Evolutionary conservation across 1,284 basidiomycete genomes (phyloP).

Genomic region (Leccinum pallidistipes): DNA sequence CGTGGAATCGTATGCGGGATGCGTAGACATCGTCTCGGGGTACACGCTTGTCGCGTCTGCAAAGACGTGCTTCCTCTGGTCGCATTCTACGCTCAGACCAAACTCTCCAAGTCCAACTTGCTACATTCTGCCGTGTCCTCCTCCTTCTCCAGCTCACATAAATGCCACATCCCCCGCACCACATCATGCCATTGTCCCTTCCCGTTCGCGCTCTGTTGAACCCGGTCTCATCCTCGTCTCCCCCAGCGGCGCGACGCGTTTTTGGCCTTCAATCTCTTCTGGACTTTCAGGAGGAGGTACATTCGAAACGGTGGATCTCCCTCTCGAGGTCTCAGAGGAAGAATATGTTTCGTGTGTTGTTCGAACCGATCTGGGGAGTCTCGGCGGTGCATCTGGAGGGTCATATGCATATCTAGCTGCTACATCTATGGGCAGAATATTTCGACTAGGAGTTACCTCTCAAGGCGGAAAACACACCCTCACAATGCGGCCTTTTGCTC

Average conservation of each 20-base stretch:
- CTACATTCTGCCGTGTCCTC: constrained; percentile 76
- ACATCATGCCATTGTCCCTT: constrained; percentile 69
- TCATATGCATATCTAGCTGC: constrained; percentile 52
- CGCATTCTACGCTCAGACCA: constrained; percentile 56
- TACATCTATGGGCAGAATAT: constrained; percentile 65
- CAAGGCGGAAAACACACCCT: constrained; percentile 67
- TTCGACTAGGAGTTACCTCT: constrained; percentile 63
- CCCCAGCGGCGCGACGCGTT: constrained; percentile 60
- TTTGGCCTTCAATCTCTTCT: constrained; percentile 80
- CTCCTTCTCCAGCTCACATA: constrained; percentile 30
- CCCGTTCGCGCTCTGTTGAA: constrained; percentile 55
- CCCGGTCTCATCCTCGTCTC: constrained; percentile 76
- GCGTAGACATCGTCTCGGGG: constrained; percentile 67
- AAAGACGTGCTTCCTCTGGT: constrained; percentile 81
- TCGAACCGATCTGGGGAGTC: constrained; percentile 58
- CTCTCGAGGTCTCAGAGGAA: constrained; percentile 43
- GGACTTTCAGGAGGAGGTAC: constrained; percentile 80
- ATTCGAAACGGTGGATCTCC: constrained; percentile 53
- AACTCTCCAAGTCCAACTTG: constrained; percentile 57
- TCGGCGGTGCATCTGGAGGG: constrained; percentile 5
- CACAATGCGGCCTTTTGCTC: constrained; percentile 55
- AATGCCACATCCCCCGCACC: constrained; percentile 48
- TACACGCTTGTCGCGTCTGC: constrained; percentile 72
- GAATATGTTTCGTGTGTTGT: constrained; percentile 66
- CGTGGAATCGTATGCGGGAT: constrained; percentile 64